Base-by-base conservation (phyloP, 2,329 filamentous ascomycete genomes). In the Neofusicoccum sp. region DNA sequence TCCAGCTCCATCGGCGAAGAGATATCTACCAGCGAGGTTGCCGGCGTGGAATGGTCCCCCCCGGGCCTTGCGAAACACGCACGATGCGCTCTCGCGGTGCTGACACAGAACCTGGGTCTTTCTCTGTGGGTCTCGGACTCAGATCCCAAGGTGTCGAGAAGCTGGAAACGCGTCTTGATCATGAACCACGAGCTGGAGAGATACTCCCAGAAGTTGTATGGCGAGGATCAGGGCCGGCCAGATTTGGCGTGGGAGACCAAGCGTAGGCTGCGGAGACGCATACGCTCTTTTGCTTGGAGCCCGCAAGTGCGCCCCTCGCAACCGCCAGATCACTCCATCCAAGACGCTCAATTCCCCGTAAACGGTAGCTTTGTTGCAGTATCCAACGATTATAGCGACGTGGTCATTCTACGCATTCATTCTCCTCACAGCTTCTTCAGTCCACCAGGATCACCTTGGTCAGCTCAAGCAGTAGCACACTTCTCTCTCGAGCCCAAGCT, bases 1-100 rank as follows among this genome's bases (percentile, higher is more conserved):
- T 71, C 76, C 16, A 84, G 82, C 66, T 86, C 84, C 0, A 67
- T 86, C 26, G 85, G 83, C 2, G 82, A 85, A 63, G 85, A 87
- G 66, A 79, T 84, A 57, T 86, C 84, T 0, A 67, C 73, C 2
- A 82, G 82, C 62, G 74, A 74, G 43, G 79, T 83, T 2, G 70
- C 77, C n/a, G 72, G 73, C 2, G 66, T 86, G 24, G 73, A 77
- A 7, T 87, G 85, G 85, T 87, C 84, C 4, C 75, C 81, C 2
- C 76, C 80, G 6, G 84, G 84, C 2, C 70, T 86, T 40, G 83
- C 77, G 16, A 79, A 78, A 64, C 80, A 85, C 68, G 73, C 78
- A 44, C 78, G 82, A 63, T 83, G 79, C 66, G 78, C 80, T 6
- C 76, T 87, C 30, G 82, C 79, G 2, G 79, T 85, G 14, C 72